phyloP scores from a whole-genome alignment of 768 basidiomycete genomes.

The Hemileccinum impolitum region DNA sequence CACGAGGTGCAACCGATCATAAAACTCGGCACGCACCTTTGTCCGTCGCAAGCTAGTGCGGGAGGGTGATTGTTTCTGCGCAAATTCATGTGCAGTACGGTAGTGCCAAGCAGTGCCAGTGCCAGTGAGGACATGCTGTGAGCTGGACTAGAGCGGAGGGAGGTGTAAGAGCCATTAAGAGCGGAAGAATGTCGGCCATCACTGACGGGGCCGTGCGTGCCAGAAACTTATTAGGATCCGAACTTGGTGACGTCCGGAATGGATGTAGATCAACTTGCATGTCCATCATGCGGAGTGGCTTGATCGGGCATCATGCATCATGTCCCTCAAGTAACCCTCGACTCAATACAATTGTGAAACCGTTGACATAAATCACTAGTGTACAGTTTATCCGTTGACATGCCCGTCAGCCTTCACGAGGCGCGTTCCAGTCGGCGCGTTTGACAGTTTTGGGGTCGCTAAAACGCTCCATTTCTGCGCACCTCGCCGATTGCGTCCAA shows the following conservation, averaged over 20 bases:
- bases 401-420: slow-evolving; percentile 5
- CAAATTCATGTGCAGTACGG: slow-evolving; percentile 14
- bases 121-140: background rate
- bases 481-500: background rate
- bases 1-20: slow-evolving; percentile 36
- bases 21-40: slow-evolving; percentile 14
- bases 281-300: background rate
- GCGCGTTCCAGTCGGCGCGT: slow-evolving; percentile 17
- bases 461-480: slow-evolving; percentile 8
- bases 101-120: slow-evolving; percentile 7
- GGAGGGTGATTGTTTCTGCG: slow-evolving; percentile 1
- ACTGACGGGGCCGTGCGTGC: slow-evolving; percentile 9
- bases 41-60: slow-evolving; percentile 5
- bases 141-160: slow-evolving; percentile 4
- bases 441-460: slow-evolving; percentile 34
- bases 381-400: slow-evolving; percentile 13
- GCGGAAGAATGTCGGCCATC: slow-evolving; percentile 8
- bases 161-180: slow-evolving; percentile 4
- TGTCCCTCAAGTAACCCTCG: background rate
- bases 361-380: slow-evolving; percentile 28
- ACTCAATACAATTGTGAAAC: slow-evolving; percentile 9
- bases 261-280: slow-evolving; percentile 23
- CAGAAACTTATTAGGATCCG: slow-evolving; percentile 15
- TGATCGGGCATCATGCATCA: slow-evolving; percentile 8
- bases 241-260: background rate